phyloP scores from a whole-genome alignment of 2,329 filamentous ascomycete genomes.

The Pyrenochaeta sp. region DNA sequence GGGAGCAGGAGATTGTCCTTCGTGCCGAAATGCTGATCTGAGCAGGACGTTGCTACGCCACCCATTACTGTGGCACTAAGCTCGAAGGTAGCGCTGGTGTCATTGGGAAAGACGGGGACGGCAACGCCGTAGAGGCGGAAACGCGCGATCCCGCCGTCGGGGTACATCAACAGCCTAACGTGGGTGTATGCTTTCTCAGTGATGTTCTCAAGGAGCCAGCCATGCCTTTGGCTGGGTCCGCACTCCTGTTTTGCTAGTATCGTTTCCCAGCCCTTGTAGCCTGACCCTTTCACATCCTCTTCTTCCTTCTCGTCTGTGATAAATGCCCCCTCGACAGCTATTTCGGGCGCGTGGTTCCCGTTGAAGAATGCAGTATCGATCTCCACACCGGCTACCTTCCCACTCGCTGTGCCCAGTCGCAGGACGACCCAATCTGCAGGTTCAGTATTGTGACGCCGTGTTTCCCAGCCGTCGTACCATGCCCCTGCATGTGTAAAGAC shows the following conservation, averaged over 20 bases:
- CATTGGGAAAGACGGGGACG: conserved; percentile 76
- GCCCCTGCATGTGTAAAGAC: conserved; percentile 68
- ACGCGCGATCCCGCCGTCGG: conserved; percentile 82
- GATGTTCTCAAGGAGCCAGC: conserved; percentile 68
- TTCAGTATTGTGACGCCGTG: conserved; percentile 66
- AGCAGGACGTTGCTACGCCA: conserved; percentile 77
- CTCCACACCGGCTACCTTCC: conserved; percentile 76
- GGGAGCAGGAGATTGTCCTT: conserved; percentile 83
- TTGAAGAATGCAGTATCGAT: conserved; percentile 84
- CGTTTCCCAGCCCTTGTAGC: conserved; percentile 68
- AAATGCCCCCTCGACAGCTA: conserved; percentile 81
- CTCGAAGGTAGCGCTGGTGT: conserved; percentile 73
- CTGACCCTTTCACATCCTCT: conserved; percentile 62
- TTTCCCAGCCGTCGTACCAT: conserved; percentile 73
- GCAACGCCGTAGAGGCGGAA: conserved; percentile 81
- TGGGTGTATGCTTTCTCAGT: conserved; percentile 78
- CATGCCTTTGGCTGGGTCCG: conserved; percentile 76
- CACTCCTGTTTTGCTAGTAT: conserved; percentile 75
- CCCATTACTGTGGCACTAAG: conserved; percentile 82
- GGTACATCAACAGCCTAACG: conserved; percentile 83
- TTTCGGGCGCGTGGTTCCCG: conserved; percentile 81
- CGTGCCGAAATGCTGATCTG: conserved; percentile 84
- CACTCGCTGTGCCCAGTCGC: conserved; percentile 69
- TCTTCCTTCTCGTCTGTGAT: conserved; percentile 62
- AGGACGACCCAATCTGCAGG: conserved; percentile 69